Conservation (phyloP, 2,329 filamentous ascomycete species). For the Microdochium nivale region DNA sequence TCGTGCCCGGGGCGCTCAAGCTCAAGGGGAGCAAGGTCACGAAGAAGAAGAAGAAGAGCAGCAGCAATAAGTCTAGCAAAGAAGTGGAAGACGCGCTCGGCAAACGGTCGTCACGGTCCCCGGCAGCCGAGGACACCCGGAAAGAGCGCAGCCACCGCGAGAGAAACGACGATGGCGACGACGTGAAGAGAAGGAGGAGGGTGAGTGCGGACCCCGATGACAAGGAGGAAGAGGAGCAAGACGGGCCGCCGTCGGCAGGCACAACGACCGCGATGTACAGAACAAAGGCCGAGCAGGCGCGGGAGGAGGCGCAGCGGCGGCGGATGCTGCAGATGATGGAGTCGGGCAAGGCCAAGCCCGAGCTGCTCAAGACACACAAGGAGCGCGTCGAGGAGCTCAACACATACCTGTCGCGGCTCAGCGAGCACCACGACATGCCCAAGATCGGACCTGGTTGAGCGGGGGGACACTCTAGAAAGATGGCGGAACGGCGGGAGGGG, state of each 20-base stretch:
- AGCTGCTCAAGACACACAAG: slow-evolving; percentile 93
- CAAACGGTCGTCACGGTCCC: background rate
- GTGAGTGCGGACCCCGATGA: slow-evolving; percentile 11
- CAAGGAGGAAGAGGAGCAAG: slow-evolving; percentile 20
- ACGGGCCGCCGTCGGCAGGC: slow-evolving; percentile 8
- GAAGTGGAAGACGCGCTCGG: slow-evolving; percentile 29
- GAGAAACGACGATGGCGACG: background rate
- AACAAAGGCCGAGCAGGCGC: slow-evolving; percentile 74
- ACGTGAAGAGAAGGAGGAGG: slow-evolving; percentile 27
- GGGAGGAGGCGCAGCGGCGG: slow-evolving; percentile 54
- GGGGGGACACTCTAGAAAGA: background rate
- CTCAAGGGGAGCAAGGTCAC: slow-evolving; percentile 68
- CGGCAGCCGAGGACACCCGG: background rate
- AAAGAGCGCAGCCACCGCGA: background rate
- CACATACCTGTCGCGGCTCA: slow-evolving; percentile 81
- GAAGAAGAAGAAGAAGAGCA: slow-evolving; percentile 53
- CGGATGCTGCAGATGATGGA: slow-evolving; percentile 76
- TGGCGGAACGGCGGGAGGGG: too few species aligned
- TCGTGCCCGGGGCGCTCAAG: slow-evolving; percentile 51
- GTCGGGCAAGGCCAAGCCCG: slow-evolving; percentile 46
- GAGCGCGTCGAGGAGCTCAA: slow-evolving; percentile 94
- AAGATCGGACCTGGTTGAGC: slow-evolving; percentile 52
- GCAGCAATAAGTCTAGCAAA: slow-evolving; percentile 34
- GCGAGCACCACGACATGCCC: slow-evolving; percentile 96
- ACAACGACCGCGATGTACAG: slow-evolving; percentile 39